Percentiles rank a stretch among this genome's conserved stretches.
These are phyloP conservation scores for Cyclostephanos invisitatus DNA, from an alignment of 108 stramenopile genomes.

Conservation along the genomic window DNA sequence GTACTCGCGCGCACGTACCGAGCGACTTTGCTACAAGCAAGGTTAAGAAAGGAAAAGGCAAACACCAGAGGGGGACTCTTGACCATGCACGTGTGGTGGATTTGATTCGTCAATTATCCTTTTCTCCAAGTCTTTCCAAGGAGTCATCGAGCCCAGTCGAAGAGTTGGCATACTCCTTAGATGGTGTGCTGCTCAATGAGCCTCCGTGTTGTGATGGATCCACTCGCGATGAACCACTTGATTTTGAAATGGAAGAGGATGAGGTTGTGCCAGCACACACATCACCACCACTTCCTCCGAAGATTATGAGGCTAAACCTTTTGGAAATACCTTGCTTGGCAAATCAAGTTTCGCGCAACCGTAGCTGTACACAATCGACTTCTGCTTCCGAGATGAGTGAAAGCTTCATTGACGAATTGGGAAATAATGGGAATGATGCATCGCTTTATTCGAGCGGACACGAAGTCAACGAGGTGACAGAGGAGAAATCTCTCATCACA, in stretches of 20 bases:
- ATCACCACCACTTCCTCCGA: slow-evolving; percentile 20
- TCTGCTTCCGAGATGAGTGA: slow-evolving; percentile 39
- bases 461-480: not conserved
- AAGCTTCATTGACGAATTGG: slow-evolving; percentile 1
- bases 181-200: not conserved
- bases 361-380: slow-evolving; percentile 25
- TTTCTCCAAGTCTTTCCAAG: slow-evolving; percentile 9
- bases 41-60: not conserved
- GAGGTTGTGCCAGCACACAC: not conserved
- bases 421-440: not conserved
- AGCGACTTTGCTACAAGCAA: not conserved
- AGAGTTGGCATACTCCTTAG: not conserved
- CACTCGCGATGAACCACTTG: not conserved
- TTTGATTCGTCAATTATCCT: slow-evolving; percentile 23
- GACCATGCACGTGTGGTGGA: slow-evolving; percentile 10
- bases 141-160: slow-evolving; percentile 4
- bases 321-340: not conserved
- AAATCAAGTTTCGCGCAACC: slow-evolving; percentile 22
- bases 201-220: not conserved
- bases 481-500: slow-evolving; percentile 9
- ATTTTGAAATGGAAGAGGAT: not conserved
- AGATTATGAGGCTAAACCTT: slow-evolving; percentile 21
- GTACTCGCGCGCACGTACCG: not conserved
- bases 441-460: not conserved
- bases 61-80: slow-evolving; percentile 2